Conservation (phyloP, 2,329 filamentous ascomycete species). For the Xylariaceae sp. region DNA sequence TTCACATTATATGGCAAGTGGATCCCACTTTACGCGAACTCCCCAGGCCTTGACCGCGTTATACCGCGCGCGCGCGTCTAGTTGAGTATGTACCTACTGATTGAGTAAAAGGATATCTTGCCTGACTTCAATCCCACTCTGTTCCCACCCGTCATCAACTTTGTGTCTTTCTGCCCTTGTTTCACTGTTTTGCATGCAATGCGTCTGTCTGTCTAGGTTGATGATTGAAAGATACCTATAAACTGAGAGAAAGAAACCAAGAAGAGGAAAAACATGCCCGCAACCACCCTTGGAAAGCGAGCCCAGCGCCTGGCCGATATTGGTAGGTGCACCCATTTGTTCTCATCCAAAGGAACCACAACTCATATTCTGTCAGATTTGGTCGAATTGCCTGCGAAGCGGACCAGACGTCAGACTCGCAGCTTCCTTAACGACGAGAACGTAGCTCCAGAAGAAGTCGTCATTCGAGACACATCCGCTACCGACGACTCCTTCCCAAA, state of each 20-base stretch:
- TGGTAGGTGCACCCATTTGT: slow-evolving; percentile 30
- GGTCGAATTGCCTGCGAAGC: slow-evolving; percentile 40
- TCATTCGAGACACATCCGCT: slow-evolving; percentile 34
- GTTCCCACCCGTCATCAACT: slow-evolving; percentile 8
- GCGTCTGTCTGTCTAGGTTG: background rate
- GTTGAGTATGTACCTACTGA: too few species aligned
- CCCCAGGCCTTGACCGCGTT: slow-evolving; percentile 23
- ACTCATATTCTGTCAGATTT: slow-evolving; percentile 23
- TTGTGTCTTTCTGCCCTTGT: slow-evolving; percentile 6
- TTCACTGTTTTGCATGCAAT: slow-evolving; percentile 3
- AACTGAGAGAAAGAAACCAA: background rate
- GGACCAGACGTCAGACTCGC: slow-evolving; percentile 42
- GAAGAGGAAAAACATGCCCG: slow-evolving; percentile 22
- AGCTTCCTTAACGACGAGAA: slow-evolving; percentile 63
- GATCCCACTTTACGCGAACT: slow-evolving; percentile 27
- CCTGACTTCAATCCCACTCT: slow-evolving; percentile 5
- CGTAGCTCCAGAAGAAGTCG: slow-evolving; percentile 50
- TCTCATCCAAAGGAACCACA: slow-evolving; percentile 8
- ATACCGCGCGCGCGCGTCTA: slow-evolving; percentile 21
- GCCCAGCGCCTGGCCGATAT: slow-evolving; percentile 35
- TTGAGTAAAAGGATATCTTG: slow-evolving; percentile 11
- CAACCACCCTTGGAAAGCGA: slow-evolving; percentile 44
- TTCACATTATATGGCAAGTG: too few species aligned
- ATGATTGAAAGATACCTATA: background rate
- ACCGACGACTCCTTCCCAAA: slow-evolving; percentile 30